Evolutionary conservation across 225 moss, liverwort and hornwort species (phyloP), one percentile per base, ranked within the genome.

Genomic region (Anthoceros angustus): DNA sequence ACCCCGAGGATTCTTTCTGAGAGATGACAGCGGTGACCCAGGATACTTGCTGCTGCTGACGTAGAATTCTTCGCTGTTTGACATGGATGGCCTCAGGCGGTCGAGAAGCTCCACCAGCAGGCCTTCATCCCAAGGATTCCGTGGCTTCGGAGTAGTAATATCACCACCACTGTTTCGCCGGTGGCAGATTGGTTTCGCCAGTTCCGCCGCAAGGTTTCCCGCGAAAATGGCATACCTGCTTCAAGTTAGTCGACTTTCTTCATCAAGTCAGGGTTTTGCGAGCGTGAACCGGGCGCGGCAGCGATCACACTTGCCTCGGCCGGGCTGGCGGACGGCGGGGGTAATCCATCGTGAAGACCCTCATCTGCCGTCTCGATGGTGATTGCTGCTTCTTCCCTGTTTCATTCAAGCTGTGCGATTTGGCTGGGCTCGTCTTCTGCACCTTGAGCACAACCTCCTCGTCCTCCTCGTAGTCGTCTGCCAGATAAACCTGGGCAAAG

Each of bases 401-500:
- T 50, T 50, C 20, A 20, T 5, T 50, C 49, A 5, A 16, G 14
- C 7, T 50, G 8, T 14, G 20, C n/a, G n/a, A n/a, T n/a, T n/a
- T n/a, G n/a, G n/a, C n/a, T n/a, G n/a, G n/a, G n/a, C n/a, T n/a
- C n/a, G n/a, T n/a, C 71, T 80, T 92, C 76, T 98, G 98, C 65
- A 98, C 76, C 91, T 98, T 80, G 21, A 71, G 66, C 40, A 74
- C 78, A 64, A 66, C 68, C 25, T 67, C 81, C 64, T 69, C 79
- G 12, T 67, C 67, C 41, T 83, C 84, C 48, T 69, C 79, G 43
- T 86, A 80, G 73, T 80, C 77, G 63, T 91, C 89, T 63, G 92
- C 86, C 68, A 86, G 79, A 70, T 87, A 98, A 26, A 98, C 92
- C 75, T 89, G 86, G 60, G 89, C 98, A 82, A 89, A 98, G 25